Base-by-base conservation (phyloP, 768 basidiomycete species). In the Chalciporus pseudorubinellus region DNA sequence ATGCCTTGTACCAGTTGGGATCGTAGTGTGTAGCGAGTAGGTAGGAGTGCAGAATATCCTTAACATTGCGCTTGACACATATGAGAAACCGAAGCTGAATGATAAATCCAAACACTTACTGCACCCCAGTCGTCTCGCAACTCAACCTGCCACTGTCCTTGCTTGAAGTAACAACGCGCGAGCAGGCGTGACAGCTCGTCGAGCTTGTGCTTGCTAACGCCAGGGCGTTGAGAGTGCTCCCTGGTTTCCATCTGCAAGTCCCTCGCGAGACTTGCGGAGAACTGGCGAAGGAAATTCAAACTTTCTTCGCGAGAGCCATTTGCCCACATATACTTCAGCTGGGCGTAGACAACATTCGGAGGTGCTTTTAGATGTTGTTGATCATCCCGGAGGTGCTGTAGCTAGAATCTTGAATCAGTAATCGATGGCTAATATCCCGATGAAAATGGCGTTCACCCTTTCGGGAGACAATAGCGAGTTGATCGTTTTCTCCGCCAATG, bases 1-100 rank as follows among this genome's bases (percentile, higher is more conserved):
- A 98, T 16, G 95, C 97, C 67, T 99, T 98, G 71, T 98, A 98
- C 97, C 97, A 99, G n/a, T 79, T 77, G 4, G 88, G 83, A 66
- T 98, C 95, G 57, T 91, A 91, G 60, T 88, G 85, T 2, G 97
- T 98, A 0, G 97, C 91, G 26, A 87, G 77, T 45, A 80, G 77
- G 70, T 97, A 98, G 4, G 90, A 84, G 57, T 85, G 81, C 7
- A 99, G 72, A 50, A 98, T 92, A 39, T 89, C 86, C 46, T 85
- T 81, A 20, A 88, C 82, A 51, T 91, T 87, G 54, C 85, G 77
- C 91, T 94, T 61, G 28, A 43, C 22, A 6, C 33, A 31, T n/a
- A 26, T 68, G 38, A 68, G 56, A 44, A 14, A 12, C 41, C 21
- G 44, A 29, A 42, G 20, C 22, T 19, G 19, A 36, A 20, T 9